Base-by-base conservation (phyloP, 768 basidiomycete species). In the Xerocomellus intermedius region DNA sequence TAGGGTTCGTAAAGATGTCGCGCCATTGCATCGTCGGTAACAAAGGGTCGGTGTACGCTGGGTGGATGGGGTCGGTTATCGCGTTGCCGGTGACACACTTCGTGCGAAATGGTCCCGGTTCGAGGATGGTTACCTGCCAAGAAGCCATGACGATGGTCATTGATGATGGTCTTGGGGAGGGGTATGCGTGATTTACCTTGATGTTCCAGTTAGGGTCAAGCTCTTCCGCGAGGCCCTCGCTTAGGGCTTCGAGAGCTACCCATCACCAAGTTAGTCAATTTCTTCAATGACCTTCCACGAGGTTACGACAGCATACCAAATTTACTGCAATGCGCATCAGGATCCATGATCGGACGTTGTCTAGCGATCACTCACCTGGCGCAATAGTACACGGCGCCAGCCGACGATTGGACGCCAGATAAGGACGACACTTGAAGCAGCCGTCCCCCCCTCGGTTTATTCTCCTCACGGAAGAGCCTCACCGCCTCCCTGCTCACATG, bases 351-450 rank as follows among this genome's bases (percentile, higher is more conserved):
- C 12, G 4, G 14, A 36, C 3, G 12, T 14, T 16, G 10, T 30
- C 8, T 1, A 19, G n/a, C 0, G 8, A 32, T 19, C 17, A 32
- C 58, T 50, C 42, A 64, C 67, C 58, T 60, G 12, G 69, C 69
- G 16, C 42, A 52, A 50, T 71, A 69, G 45, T 56, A 65, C n/a
- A 50, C 65, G 2, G 16, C 0, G 13, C 52, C 57, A 7, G 63
- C 43, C 0, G 4, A 5, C 14, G 58, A 67, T 2, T 39, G 52
- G 8, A 77, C 22, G 4, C 73, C 77, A 10, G 60, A 54, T 42
- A 56, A 48, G 8, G 76, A 75, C 32, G 68, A 69, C 14, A 69
- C 61, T 48, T 77, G 73, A 6, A 79, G 63, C 4, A 79, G 52
- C 8, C 69, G 60, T n/a, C 77, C 78, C 13, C 74, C 75, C 4